Percentiles rank a stretch among this genome's conserved stretches.
Evolutionary conservation across 1,284 basidiomycete genomes (phyloP).

Genomic region (Naganishia liquefaciens): DNA sequence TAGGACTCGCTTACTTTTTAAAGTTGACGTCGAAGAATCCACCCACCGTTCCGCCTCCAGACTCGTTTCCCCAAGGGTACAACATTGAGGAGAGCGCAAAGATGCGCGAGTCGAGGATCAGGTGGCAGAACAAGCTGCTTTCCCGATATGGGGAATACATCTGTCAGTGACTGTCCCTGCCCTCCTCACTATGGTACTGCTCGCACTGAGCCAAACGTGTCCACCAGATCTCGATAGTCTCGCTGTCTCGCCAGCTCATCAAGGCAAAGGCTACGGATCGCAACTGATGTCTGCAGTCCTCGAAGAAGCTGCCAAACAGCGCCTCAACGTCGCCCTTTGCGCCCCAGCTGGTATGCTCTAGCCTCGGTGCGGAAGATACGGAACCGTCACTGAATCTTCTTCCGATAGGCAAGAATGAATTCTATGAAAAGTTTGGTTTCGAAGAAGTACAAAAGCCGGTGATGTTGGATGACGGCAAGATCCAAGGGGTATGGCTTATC

Average conservation of each 20-base stretch:
- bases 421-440: conserved; percentile 17
- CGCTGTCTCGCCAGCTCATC: background rate
- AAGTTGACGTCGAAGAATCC: background rate
- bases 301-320: background rate
- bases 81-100: background rate
- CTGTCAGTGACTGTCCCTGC: background rate
- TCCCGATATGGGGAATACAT: conserved; percentile 3
- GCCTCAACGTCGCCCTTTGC: background rate
- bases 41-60: background rate
- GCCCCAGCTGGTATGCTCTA: background rate
- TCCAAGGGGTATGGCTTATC: background rate
- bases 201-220: no score
- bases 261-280: background rate
- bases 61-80: conserved; percentile 10
- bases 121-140: background rate
- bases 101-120: conserved; percentile 6
- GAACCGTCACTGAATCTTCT: background rate
- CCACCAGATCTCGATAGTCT: background rate
- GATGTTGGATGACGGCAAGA: background rate
- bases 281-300: background rate
- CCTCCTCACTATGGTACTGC: background rate
- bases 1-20: background rate
- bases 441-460: background rate
- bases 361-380: background rate
- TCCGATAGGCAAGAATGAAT: background rate